Base-by-base conservation (phyloP, 306 rosid species). In the Ammopiptanthus mongolicus region DNA sequence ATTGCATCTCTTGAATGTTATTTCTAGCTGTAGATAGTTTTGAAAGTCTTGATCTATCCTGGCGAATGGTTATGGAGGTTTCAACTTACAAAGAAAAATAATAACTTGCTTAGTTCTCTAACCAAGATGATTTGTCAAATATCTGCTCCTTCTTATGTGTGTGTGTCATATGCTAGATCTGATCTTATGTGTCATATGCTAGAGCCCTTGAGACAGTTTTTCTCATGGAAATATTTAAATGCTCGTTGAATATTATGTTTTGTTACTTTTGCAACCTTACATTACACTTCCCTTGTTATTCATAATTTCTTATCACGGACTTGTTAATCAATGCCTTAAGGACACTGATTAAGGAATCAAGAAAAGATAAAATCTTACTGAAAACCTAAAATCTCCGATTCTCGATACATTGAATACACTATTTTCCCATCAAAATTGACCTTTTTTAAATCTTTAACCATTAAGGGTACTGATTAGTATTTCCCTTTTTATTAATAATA, bases 1-100 rank as follows among this genome's bases (percentile, higher is more conserved):
- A 65, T 74, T 76, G 78, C 64, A 22, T 73, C 74, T 44, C 78
- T 53, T 33, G 28, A 77, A 62, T 70, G 77, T 59, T 57, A 51
- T 63, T 65, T 81, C 77, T 70, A 73, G 76, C 47, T 74, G 73
- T 80, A 75, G 77, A 77, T 74, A 77, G 61, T 21, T 68, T 76
- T 64, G 28, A 10, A 50, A 9, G 65, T 19, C 25, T 56, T 28
- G 5, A 71, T 75, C 70, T 59, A 41, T 75, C 62, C 15, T 75
- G 70, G 37, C 48, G 73, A 80, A 67, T 80, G 51, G 19, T 67
- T 57, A 73, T 75, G 75, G 34, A 12, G 73, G 72, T 84, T 80
- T 69, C 77, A 68, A 25, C 77, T 65, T 58, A 44, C 72, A 80
- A 69, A 55, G 69, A 74, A 74, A 69, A 69, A 69, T 44, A 64